These are phyloP conservation scores for Boechera stricta DNA, from an alignment of 345 rosid genomes.

Conservation along the genomic window DNA sequence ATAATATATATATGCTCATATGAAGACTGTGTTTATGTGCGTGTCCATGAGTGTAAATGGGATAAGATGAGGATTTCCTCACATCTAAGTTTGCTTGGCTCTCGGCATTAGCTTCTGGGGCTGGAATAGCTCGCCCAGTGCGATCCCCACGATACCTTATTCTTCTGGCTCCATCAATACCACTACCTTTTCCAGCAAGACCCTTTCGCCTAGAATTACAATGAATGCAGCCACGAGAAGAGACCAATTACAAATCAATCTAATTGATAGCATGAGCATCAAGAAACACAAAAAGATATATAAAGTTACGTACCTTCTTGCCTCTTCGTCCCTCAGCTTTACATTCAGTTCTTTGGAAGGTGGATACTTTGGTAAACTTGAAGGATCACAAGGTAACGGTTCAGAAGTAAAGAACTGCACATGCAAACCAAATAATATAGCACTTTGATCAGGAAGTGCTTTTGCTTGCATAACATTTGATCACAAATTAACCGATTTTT, in stretches of 20 bases:
- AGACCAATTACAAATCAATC: constrained; percentile 18
- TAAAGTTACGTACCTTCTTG: constrained; percentile 59
- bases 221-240: constrained; percentile 35
- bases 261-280: constrained; percentile 22
- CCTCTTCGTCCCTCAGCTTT: constrained; percentile 78
- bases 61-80: constrained; percentile 19
- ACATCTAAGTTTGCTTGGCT: constrained; percentile 71
- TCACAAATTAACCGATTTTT: not conserved
- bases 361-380: constrained; percentile 86
- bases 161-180: constrained; percentile 64
- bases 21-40: constrained; percentile 2
- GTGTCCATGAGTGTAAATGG: constrained; percentile 19
- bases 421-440: constrained; percentile 35
- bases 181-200: constrained; percentile 54
- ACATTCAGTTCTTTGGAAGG: constrained; percentile 94
- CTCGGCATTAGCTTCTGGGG: constrained; percentile 94
- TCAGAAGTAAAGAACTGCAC: constrained; percentile 80
- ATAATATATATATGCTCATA: not conserved
- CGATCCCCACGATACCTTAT: constrained; percentile 57
- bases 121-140: constrained; percentile 69
- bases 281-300: constrained; percentile 2
- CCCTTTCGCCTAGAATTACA: constrained; percentile 61
- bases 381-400: constrained; percentile 84
- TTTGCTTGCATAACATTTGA: constrained; percentile 21
- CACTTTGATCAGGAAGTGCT: not conserved